Conservation (phyloP, 495 filamentous ascomycete species). For the Bombardia bombarda region DNA sequence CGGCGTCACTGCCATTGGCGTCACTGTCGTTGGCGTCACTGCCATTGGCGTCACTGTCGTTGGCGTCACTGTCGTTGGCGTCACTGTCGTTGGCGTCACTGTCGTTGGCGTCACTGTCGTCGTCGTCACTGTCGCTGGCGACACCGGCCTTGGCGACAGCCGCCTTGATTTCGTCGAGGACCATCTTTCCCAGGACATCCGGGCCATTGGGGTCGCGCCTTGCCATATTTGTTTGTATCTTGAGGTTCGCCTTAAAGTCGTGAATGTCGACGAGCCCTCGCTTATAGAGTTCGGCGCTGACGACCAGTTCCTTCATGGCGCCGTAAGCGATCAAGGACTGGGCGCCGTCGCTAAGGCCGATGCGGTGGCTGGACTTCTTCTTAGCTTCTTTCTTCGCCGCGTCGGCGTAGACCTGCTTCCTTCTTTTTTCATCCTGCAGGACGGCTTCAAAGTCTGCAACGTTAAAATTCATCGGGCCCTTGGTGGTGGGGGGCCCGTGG, state of each 20-base stretch:
- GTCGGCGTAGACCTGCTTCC: constrained; percentile 49
- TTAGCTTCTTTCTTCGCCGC: constrained; percentile 48
- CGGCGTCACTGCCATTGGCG: too few relatives aligned
- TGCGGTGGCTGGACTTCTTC: constrained; percentile 57
- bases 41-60: too few relatives aligned
- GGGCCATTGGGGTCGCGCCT: constrained; percentile 88
- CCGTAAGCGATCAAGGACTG: constrained; percentile 70
- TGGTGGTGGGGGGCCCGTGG: constrained; percentile 26
- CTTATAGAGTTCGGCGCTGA: constrained; percentile 71
- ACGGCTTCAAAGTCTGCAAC: constrained; percentile 62
- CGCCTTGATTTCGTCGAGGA: constrained; percentile 68
- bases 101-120: too few relatives aligned
- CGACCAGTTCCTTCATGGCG: constrained; percentile 88
- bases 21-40: too few relatives aligned
- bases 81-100: too few relatives aligned
- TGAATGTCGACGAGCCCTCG: constrained; percentile 77
- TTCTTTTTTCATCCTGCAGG: constrained; percentile 45
- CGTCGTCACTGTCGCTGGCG: too few relatives aligned
- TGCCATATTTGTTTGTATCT: too few relatives aligned
- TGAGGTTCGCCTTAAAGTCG: constrained; percentile 64
- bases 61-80: too few relatives aligned
- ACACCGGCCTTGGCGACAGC: too few relatives aligned
- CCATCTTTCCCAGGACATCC: constrained; percentile 72
- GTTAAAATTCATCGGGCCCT: constrained; percentile 67
- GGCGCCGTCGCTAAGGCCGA: constrained; percentile 60